phyloP scores from a whole-genome alignment of 2,329 filamentous ascomycete genomes.

The Claviceps capensis region DNA sequence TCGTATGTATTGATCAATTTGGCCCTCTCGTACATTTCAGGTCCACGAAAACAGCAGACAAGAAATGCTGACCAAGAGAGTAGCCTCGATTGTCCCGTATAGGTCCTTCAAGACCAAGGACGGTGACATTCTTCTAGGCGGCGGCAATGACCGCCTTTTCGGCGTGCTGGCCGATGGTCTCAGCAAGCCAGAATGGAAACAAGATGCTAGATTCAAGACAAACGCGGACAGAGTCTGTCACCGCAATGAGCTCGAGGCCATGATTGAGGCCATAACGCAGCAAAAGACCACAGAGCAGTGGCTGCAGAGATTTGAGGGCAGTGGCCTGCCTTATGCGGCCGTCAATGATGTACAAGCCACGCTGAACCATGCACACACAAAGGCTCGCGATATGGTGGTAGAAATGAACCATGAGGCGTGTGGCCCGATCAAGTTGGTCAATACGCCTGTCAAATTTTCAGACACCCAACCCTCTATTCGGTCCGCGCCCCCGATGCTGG shows the following conservation, averaged over 20 bases:
- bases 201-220: slow-evolving; percentile 42
- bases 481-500: slow-evolving; percentile 68
- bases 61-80: background rate
- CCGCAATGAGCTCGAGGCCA: slow-evolving; percentile 59
- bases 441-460: slow-evolving; percentile 90
- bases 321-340: slow-evolving; percentile 80
- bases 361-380: slow-evolving; percentile 71
- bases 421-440: slow-evolving; percentile 78
- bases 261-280: slow-evolving; percentile 63
- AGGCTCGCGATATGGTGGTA: slow-evolving; percentile 77
- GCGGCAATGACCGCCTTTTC: slow-evolving; percentile 60
- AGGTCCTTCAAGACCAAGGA: slow-evolving; percentile 66
- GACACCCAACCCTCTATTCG: slow-evolving; percentile 65
- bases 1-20: slow-evolving; percentile 36
- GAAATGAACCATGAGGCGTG: slow-evolving; percentile 74
- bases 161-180: slow-evolving; percentile 48
- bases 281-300: slow-evolving; percentile 77
- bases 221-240: slow-evolving; percentile 55
- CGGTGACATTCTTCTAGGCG: slow-evolving; percentile 56
- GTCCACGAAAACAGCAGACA: background rate
- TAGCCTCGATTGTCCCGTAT: slow-evolving; percentile 94
- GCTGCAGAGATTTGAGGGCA: slow-evolving; percentile 77
- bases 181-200: slow-evolving; percentile 44
- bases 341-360: slow-evolving; percentile 87
- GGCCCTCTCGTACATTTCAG: too few relatives aligned